Base-by-base conservation (phyloP, 805 yeast genomes). In the Nakazawaea siamensis region DNA sequence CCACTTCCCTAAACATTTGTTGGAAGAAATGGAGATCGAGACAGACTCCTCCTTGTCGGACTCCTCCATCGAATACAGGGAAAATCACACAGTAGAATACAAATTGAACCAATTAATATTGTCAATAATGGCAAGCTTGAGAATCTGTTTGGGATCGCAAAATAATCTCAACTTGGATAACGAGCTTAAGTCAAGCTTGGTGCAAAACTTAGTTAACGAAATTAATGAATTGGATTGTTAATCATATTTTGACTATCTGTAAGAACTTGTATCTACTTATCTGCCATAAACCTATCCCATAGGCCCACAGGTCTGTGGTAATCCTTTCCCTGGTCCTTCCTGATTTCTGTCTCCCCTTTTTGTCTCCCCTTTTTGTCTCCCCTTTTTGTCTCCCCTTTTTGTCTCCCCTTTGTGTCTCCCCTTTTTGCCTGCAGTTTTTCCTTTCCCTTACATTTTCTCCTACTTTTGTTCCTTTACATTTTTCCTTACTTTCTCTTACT, bases 201-300 rank as follows among this genome's bases (percentile, higher is more conserved):
- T 37, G 18, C 33, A 37, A 17, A 21, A 27, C 10, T 33, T 37
- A 29, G 36, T 37, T 18, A 29, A 28, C 18, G 37, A 37, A 29
- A 37, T 37, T 28, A 29, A 29, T 33, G 37, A 35, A n/a, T 35
- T 35, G 27, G 38, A 35, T 26, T 35, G 38, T 26, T 35, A 18
- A 30, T 11, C 13, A 18, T 4, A 9, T 9, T 13, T 24, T 24
- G n/a, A n/a, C n/a, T n/a, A n/a, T n/a, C n/a, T n/a, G n/a, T n/a
- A n/a, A n/a, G n/a, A n/a, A n/a, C n/a, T n/a, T n/a, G n/a, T n/a
- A n/a, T n/a, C n/a, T n/a, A n/a, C n/a, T n/a, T n/a, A n/a, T n/a
- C n/a, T n/a, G n/a, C n/a, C n/a, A n/a, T n/a, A n/a, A n/a, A n/a
- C n/a, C n/a, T n/a, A n/a, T n/a, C n/a, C n/a, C n/a, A n/a, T n/a